Evolutionary conservation across 768 basidiomycete species (phyloP).

Genomic region (Tylopilus sp.): DNA sequence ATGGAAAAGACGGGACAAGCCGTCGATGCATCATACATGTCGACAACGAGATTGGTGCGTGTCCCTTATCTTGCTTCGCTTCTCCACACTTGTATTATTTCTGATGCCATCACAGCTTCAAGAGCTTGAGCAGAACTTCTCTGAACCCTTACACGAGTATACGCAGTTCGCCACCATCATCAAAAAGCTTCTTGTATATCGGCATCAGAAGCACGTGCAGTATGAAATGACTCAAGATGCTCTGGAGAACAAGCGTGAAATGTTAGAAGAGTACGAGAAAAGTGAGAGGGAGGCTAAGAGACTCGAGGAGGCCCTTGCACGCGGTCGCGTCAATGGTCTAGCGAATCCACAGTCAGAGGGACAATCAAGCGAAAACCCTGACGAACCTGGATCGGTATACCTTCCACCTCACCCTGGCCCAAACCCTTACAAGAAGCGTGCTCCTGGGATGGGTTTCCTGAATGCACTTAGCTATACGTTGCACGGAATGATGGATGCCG

Average conservation of each 20-base stretch:
- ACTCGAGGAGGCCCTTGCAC: conserved; percentile 81
- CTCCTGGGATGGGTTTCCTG: conserved; percentile 82
- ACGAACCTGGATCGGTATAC: conserved; percentile 46
- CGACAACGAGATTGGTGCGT: conserved; percentile 82
- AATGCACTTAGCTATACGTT: conserved; percentile 92
- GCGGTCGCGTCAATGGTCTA: conserved; percentile 41
- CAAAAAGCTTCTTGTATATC: conserved; percentile 89
- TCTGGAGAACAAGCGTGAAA: conserved; percentile 78
- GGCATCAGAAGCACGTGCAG: conserved; percentile 97
- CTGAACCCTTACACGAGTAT: conserved; percentile 95
- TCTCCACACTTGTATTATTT: conserved; percentile 1
- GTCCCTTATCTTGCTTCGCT: background rate
- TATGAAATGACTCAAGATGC: conserved; percentile 95
- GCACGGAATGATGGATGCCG: conserved; percentile 98
- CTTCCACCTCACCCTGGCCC: conserved; percentile 81
- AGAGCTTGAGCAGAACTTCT: conserved; percentile 92
- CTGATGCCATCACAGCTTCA: conserved; percentile 57
- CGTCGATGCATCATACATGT: conserved; percentile 89
- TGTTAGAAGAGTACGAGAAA: conserved; percentile 86
- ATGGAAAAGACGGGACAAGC: conserved; percentile 98
- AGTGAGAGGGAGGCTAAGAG: conserved; percentile 88
- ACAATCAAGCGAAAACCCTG: conserved; percentile 34
- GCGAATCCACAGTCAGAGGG: conserved; percentile 25
- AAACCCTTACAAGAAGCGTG: conserved; percentile 56
- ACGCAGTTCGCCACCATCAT: conserved; percentile 93